Percentiles rank a stretch among this genome's conserved stretches.
Conservation (phyloP, 2,329 filamentous ascomycete species). For the Aspergillus sp. region DNA sequence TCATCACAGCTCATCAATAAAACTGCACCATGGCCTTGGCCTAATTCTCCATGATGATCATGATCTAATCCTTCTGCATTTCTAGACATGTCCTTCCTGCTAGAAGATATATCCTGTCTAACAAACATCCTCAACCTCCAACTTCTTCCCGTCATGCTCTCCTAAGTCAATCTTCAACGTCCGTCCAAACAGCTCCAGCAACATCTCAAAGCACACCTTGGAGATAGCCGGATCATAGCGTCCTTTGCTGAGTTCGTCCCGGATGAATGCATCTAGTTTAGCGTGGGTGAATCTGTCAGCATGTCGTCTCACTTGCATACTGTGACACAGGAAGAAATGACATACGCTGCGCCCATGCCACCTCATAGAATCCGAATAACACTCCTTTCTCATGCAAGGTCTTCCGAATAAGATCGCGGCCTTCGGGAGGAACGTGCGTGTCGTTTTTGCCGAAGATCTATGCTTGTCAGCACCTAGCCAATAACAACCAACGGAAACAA, state of each 20-base stretch:
- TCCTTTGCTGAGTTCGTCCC: conserved; percentile 89
- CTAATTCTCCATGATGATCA: too few relatives aligned
- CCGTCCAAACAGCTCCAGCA: conserved; percentile 77
- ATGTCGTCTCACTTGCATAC: not conserved
- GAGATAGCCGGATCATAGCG: conserved; percentile 81
- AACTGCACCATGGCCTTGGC: too few relatives aligned
- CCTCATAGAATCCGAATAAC: conserved; percentile 76
- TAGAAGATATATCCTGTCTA: conserved; percentile 29
- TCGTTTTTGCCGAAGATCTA: conserved; percentile 84
- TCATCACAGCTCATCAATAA: too few relatives aligned
- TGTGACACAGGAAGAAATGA: conserved; percentile 8
- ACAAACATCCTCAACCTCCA: conserved; percentile 67
- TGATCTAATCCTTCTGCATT: too few relatives aligned
- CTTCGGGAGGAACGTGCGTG: conserved; percentile 77
- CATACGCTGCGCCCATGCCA: conserved; percentile 80
- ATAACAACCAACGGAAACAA: not conserved
- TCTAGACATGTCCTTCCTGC: not conserved
- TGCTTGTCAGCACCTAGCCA: not conserved
- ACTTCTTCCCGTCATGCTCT: conserved; percentile 52
- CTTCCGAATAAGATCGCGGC: conserved; percentile 74
- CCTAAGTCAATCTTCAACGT: conserved; percentile 75
- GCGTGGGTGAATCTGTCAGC: not conserved
- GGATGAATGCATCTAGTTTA: conserved; percentile 69
- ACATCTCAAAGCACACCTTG: conserved; percentile 83
- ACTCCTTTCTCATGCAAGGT: conserved; percentile 71